Evolutionary conservation across 2,329 filamentous ascomycete genomes (phyloP), one percentile per base, ranked within the genome.

Genomic region (Colletotrichum sublineola): DNA sequence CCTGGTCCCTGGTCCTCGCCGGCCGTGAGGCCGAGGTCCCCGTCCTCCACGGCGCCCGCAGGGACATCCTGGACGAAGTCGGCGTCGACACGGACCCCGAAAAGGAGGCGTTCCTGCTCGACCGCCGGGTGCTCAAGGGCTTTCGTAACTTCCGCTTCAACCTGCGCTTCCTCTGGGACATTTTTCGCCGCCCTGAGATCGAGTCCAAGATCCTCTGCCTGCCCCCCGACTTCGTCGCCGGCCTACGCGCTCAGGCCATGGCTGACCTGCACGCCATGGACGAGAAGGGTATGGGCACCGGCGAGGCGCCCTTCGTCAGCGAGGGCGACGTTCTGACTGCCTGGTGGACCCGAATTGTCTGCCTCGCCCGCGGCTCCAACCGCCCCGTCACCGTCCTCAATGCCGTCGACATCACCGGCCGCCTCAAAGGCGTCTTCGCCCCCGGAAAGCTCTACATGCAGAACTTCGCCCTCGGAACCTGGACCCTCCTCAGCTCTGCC

Each of bases 1-100:
- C 81, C 9, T 89, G 87, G 87, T 84, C 80, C 0, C 77, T 82
- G 1, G 81, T 86, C 0, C 76, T 89, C 2, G 80, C 81, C 8
- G 86, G 84, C 1, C 77, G 80, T 3, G 83, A 85, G 36, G 75
- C 77, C 14, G 80, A 86, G 52, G 81, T 88, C 0, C 77, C 78
- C 7, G 79, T 80, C 3, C 69, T 85, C 2, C 73, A 77, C 1
- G 80, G 80, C 11, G 77, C 80, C 2, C 75, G 77, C 8, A 75
- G 81, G 5, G 85, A 87, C 63, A 77, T 80, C 2, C 74, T 86
- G 31, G 74, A 75, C 18, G 68, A 67, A 0, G 70, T 80, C 11
- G 76, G 77, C 42, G 69, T 65, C 3, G 31, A 74, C 0, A 72
- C 75, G 5, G 75, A 73, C 18, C 63, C 75, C 5, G 75, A 77